These are phyloP conservation scores for Wilcoxina mikolae DNA, from an alignment of 495 filamentous ascomycete genomes.

Conservation along the genomic window DNA sequence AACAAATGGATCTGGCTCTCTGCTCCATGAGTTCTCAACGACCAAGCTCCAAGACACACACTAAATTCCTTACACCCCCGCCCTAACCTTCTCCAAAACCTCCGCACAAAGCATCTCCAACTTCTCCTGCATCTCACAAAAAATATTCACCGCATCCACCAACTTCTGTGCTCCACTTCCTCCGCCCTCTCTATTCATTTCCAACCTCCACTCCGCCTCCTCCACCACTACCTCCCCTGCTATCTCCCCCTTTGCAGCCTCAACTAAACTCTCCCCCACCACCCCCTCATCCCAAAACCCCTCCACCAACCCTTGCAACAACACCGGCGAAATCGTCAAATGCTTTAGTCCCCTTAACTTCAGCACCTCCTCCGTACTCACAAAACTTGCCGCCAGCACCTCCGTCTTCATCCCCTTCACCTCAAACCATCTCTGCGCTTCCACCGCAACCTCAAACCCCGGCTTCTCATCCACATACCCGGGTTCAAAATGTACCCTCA, in stretches of 20 bases:
- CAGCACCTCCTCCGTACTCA: conserved; percentile 38
- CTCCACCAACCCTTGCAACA: conserved; percentile 38
- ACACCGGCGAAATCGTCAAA: conserved; percentile 41
- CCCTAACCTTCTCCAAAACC: conserved; percentile 9
- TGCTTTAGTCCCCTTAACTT: conserved; percentile 42
- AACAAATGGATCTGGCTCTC: no score
- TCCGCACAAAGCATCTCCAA: background rate
- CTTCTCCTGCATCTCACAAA: background rate
- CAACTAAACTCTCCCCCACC: background rate
- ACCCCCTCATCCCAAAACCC: conserved; percentile 49
- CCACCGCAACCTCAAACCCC: conserved; percentile 37
- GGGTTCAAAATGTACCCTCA: conserved; percentile 45
- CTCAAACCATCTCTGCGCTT: conserved; percentile 42
- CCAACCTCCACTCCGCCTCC: conserved; percentile 35
- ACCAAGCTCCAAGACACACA: no score
- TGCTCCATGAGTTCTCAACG: no score
- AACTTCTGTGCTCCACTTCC: conserved; percentile 50
- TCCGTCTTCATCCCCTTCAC: conserved; percentile 32
- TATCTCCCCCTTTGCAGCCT: background rate
- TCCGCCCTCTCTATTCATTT: conserved; percentile 54
- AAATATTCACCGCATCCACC: conserved; percentile 19
- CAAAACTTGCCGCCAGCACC: conserved; percentile 40
- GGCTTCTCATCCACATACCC: conserved; percentile 38
- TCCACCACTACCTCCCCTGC: background rate
- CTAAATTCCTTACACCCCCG: conserved; percentile 7